Evolutionary conservation across 306 rosid genomes (phyloP).

Genomic region (Prunus persica): DNA sequence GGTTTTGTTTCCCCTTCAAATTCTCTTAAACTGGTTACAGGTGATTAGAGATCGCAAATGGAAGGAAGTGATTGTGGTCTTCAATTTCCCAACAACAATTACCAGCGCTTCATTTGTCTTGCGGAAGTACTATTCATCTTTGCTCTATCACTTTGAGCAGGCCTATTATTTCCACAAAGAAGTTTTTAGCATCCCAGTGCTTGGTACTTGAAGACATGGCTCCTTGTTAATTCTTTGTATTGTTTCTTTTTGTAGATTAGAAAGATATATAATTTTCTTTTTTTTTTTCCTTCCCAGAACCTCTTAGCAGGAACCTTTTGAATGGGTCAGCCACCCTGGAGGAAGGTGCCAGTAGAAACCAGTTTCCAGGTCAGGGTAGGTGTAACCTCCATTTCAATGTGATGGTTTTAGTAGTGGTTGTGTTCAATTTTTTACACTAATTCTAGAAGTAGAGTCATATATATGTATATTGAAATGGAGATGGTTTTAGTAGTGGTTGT

Average conservation of each 20-base stretch:
- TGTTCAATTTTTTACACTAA: slow-evolving; percentile 8
- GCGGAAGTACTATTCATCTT: slow-evolving; percentile 62
- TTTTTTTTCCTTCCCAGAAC: slow-evolving; percentile 33
- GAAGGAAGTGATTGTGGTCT: slow-evolving; percentile 63
- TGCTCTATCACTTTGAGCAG: slow-evolving; percentile 90
- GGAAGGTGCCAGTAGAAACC: slow-evolving; percentile 39
- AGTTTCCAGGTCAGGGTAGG: slow-evolving; percentile 40
- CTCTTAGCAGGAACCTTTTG: slow-evolving; percentile 25
- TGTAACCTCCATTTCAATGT: slow-evolving; percentile 6
- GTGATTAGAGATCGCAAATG: slow-evolving; percentile 74
- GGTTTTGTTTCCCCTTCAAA: neutral
- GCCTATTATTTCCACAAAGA: slow-evolving; percentile 65
- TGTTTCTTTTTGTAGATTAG: slow-evolving; percentile 9
- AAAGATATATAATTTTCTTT: neutral
- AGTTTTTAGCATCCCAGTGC: slow-evolving; percentile 29
- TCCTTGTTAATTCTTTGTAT: slow-evolving; percentile 4
- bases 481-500: neutral
- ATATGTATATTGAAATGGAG: neutral
- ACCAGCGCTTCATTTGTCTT: slow-evolving; percentile 74
- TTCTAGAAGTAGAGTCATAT: slow-evolving; percentile 3
- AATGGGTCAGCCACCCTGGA: slow-evolving; percentile 24
- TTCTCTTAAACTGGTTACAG: slow-evolving; percentile 37
- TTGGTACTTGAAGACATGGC: slow-evolving; percentile 39
- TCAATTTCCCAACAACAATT: slow-evolving; percentile 62
- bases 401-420: neutral